Evolutionary conservation across 495 filamentous ascomycete genomes (phyloP).

Genomic region (Pyrenopolyporus hunteri): DNA sequence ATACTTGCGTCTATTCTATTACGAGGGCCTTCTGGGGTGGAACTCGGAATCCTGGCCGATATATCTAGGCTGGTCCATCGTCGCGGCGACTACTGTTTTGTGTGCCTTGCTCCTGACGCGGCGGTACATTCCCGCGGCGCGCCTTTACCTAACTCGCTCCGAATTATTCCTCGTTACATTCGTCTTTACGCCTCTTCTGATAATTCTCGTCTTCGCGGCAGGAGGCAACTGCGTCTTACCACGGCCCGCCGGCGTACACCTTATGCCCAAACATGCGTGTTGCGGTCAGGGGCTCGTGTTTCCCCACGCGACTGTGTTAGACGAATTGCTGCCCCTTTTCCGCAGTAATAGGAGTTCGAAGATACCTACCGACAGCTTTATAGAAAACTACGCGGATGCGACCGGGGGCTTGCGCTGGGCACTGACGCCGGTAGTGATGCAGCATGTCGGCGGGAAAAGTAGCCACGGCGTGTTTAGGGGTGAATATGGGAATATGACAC

Average conservation of each 20-base stretch:
- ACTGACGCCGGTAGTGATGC: slow-evolving; percentile 54
- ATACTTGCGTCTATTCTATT: slow-evolving; percentile 66
- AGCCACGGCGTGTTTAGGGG: slow-evolving; percentile 29
- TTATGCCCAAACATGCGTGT: slow-evolving; percentile 58
- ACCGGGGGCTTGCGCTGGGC: slow-evolving; percentile 49
- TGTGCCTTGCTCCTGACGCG: slow-evolving; percentile 8
- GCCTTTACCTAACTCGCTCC: slow-evolving; percentile 15
- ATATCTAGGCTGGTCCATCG: slow-evolving; percentile 49
- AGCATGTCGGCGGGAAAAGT: slow-evolving; percentile 55
- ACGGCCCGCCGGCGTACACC: slow-evolving; percentile 46
- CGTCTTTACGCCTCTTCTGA: slow-evolving; percentile 37
- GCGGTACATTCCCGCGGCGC: slow-evolving; percentile 14
- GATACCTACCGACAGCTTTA: slow-evolving; percentile 36
- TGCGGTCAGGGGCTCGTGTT: slow-evolving; percentile 43
- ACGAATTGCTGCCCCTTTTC: slow-evolving; percentile 29
- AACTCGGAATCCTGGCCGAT: slow-evolving; percentile 57
- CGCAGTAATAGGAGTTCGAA: slow-evolving; percentile 27
- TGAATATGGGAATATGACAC: slow-evolving; percentile 4
- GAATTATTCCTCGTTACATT: slow-evolving; percentile 23
- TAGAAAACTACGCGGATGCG: slow-evolving; percentile 30
- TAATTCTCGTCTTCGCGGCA: slow-evolving; percentile 46
- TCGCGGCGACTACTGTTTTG: slow-evolving; percentile 10
- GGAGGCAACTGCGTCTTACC: slow-evolving; percentile 40
- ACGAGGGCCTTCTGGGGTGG: slow-evolving; percentile 62
- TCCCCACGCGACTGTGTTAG: slow-evolving; percentile 15